These are phyloP conservation scores for Rhamnella rubrinervis DNA, from an alignment of 331 rosid species.

Conservation along the genomic window DNA sequence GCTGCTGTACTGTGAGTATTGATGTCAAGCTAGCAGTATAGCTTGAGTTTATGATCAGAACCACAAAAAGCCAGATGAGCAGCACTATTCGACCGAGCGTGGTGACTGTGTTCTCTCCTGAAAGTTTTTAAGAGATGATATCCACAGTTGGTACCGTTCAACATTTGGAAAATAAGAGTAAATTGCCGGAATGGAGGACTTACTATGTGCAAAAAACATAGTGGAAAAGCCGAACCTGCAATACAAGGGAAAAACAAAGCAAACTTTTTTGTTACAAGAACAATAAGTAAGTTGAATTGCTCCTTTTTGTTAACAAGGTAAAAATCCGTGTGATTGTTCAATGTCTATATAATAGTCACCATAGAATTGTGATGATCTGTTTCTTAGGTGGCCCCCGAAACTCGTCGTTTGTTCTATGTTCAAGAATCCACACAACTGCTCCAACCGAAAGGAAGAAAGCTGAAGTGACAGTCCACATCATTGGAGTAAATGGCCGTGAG, in stretches of 20 bases:
- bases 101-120: conserved; percentile 55
- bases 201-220: conserved; percentile 51
- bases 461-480: conserved; percentile 40
- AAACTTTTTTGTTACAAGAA: background rate
- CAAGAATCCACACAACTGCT: conserved; percentile 44
- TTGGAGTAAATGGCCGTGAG: conserved; percentile 39
- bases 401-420: conserved; percentile 41
- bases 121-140: conserved; percentile 10
- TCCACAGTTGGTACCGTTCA: background rate
- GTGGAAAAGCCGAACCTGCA: conserved; percentile 60
- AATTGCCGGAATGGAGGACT: conserved; percentile 26
- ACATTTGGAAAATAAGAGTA: conserved; percentile 6
- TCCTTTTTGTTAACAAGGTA: background rate
- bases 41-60: conserved; percentile 53
- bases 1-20: conserved; percentile 49
- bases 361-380: conserved; percentile 38
- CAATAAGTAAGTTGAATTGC: background rate
- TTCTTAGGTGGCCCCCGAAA: conserved; percentile 43
- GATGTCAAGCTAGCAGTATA: conserved; percentile 57
- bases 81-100: conserved; percentile 40
- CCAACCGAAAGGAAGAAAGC: conserved; percentile 38
- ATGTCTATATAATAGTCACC: conserved; percentile 21
- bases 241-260: background rate
- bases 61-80: conserved; percentile 50
- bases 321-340: background rate